These are phyloP conservation scores for Monotropa hypopitys DNA, from an alignment of 179 eudicot species.

Conservation along the genomic window DNA sequence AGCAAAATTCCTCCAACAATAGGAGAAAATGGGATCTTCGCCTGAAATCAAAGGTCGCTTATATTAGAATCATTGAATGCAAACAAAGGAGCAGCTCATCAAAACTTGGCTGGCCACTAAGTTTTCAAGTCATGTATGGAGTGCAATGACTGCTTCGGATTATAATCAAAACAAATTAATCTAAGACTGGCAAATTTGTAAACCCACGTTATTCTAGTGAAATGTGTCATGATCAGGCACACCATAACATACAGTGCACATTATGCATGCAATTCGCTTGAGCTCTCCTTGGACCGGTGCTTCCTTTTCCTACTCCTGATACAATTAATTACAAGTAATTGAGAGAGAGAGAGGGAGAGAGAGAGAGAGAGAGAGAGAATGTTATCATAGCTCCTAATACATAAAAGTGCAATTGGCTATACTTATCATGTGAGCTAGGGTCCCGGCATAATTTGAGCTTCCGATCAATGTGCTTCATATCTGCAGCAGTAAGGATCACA, in stretches of 20 bases:
- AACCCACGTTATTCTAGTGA: background rate
- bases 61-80: background rate
- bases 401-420: slow-evolving; percentile 11
- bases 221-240: background rate
- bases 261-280: slow-evolving; percentile 23
- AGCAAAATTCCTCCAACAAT: background rate
- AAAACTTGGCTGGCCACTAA: background rate
- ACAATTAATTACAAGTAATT: slow-evolving; percentile 6
- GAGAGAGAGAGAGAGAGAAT: background rate
- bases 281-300: slow-evolving; percentile 63
- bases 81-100: background rate
- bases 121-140: background rate
- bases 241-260: background rate
- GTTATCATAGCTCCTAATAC: background rate
- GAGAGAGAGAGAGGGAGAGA: background rate
- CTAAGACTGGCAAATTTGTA: background rate
- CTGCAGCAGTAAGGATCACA: slow-evolving; percentile 41
- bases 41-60: background rate
- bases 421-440: slow-evolving; percentile 83
- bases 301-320: slow-evolving; percentile 81
- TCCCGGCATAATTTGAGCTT: slow-evolving; percentile 83
- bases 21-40: background rate
- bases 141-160: background rate
- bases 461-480: slow-evolving; percentile 74
- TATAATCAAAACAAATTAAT: background rate